Percentiles rank a stretch among this genome's conserved stretches.
Evolutionary conservation across 2,329 filamentous ascomycete genomes (phyloP).

Genomic region (Coniochaeta hoffmannii): DNA sequence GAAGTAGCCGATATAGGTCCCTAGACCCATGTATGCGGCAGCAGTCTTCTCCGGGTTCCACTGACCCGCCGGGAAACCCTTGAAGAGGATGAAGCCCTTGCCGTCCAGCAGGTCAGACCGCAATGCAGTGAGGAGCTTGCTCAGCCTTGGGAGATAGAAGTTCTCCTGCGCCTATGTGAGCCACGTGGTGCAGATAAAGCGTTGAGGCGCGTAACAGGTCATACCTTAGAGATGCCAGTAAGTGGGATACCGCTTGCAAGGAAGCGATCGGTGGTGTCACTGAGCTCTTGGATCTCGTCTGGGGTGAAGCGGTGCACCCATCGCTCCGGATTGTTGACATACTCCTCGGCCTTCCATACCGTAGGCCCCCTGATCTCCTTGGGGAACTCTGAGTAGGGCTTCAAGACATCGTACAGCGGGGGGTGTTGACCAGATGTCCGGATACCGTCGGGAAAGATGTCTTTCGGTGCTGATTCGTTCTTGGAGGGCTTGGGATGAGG

Average conservation of each 20-base stretch:
- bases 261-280: conserved; percentile 60
- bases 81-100: conserved; percentile 87
- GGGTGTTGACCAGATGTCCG: conserved; percentile 61
- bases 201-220: background rate
- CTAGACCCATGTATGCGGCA: conserved; percentile 84
- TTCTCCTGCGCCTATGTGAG: conserved; percentile 20
- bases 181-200: background rate
- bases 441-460: conserved; percentile 39
- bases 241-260: conserved; percentile 56
- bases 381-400: conserved; percentile 63
- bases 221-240: conserved; percentile 52
- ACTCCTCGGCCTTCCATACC: conserved; percentile 64
- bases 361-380: conserved; percentile 63
- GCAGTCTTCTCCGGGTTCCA: conserved; percentile 79
- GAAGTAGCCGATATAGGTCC: conserved; percentile 81
- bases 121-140: conserved; percentile 25
- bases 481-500: conserved; percentile 10
- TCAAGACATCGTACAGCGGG: conserved; percentile 58
- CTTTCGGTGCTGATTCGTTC: conserved; percentile 24
- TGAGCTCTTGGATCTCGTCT: conserved; percentile 61
- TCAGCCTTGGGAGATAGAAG: conserved; percentile 35
- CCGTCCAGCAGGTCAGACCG: conserved; percentile 55
- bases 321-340: conserved; percentile 51
- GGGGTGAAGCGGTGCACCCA: conserved; percentile 67
- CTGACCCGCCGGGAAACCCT: conserved; percentile 66